Conservation (phyloP, 2,329 filamentous ascomycete genomes). For the Phialophora expanda region DNA sequence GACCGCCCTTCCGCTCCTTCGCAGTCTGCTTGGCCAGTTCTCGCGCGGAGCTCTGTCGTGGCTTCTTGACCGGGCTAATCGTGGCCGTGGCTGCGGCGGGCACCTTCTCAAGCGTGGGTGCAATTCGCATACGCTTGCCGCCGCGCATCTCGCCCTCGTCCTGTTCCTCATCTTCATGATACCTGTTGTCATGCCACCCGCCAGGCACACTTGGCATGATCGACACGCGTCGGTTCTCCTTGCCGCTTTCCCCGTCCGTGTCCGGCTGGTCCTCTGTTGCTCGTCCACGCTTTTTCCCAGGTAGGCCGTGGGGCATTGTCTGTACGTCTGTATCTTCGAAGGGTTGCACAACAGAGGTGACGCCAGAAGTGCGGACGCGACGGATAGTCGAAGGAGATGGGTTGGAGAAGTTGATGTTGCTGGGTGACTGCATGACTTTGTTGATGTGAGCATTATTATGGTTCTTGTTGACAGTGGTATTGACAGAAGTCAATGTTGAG, state of each 20-base stretch:
- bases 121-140: constrained; percentile 31
- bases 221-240: constrained; percentile 38
- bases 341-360: constrained; percentile 32
- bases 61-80: constrained; percentile 24
- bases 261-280: constrained; percentile 37
- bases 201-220: constrained; percentile 35
- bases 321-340: constrained; percentile 38
- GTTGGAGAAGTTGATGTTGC: constrained; percentile 46
- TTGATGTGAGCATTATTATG: constrained; percentile 29
- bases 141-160: constrained; percentile 39
- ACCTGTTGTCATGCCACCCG: constrained; percentile 34
- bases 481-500: constrained; percentile 34
- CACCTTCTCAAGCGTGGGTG: constrained; percentile 30
- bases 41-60: constrained; percentile 33
- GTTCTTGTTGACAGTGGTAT: constrained; percentile 34
- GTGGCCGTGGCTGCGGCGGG: constrained; percentile 3
- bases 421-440: constrained; percentile 34
- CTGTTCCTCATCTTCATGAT: constrained; percentile 23
- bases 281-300: constrained; percentile 44
- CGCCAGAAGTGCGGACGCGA: constrained; percentile 47
- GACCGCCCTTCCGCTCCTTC: constrained; percentile 36
- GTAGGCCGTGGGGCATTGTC: constrained; percentile 40
- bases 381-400: constrained; percentile 48
- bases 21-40: constrained; percentile 37
- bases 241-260: constrained; percentile 25